Evolutionary conservation across 768 basidiomycete genomes (phyloP), one percentile per base, ranked within the genome.

Genomic region (Trametopsis cervina): DNA sequence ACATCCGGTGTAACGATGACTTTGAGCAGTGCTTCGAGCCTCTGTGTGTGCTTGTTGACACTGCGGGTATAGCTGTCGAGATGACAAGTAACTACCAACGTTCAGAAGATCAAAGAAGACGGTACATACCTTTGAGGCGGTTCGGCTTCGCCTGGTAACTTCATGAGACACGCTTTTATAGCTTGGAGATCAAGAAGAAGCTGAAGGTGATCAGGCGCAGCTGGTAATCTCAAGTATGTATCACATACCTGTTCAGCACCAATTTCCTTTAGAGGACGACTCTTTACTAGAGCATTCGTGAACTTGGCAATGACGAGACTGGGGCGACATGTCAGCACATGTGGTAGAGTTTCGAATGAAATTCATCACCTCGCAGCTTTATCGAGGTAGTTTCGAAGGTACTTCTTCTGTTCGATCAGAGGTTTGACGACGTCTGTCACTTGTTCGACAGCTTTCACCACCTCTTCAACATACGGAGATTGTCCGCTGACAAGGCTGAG

Each of bases 171-270:
- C 1, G 81, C 79, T 63, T 94, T 95, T 58, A 98, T 68, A 10
- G 77, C 76, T 64, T 92, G 90, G 25, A 98, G 73, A 63, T 99
- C 96, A 45, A 99, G 87, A 40, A 98, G 70, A 2, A 97, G 75
- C 86, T 89, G 59, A 4, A 36, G 40, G 36, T 15, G 42, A 22
- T 4, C 20, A 10, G n/a, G 38, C 57, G 64, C 29, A 43, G 18
- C 24, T 18, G 7, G n/a, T 26, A n/a, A 7, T 26, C 3, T 26
- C 24, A 18, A 42, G 27, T 11, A 46, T 22, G 29, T 33, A 67
- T 40, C 42, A 87, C 89, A 38, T 44, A 93, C 94, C 78, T 98
- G 95, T 66, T 99, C 95, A 3, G 95, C 95, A 4, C 95, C 94
- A 26, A 88, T 87, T 64, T 95, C 92, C 60, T 83, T 81, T 55